A percentile compares a stretch with the other conserved stretches of the same genome.
phyloP scores from a whole-genome alignment of 2,329 filamentous ascomycete genomes.

The Xylaria sp. region DNA sequence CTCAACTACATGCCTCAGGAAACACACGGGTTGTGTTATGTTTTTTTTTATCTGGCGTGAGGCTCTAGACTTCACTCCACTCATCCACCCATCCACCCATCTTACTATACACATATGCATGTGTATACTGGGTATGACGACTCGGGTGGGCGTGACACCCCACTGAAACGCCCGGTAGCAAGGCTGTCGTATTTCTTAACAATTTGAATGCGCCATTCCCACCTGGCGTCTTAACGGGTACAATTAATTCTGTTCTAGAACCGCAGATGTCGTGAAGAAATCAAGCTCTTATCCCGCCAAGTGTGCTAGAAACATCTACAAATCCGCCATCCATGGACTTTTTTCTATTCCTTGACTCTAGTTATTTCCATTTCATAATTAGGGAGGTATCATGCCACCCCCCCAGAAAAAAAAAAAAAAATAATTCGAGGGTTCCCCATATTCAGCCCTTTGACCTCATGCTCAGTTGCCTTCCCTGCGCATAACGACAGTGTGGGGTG shows the following conservation, averaged over 20 bases:
- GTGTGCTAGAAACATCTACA: neutral
- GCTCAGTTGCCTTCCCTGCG: slow-evolving; percentile 10
- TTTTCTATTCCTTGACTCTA: neutral
- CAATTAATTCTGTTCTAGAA: slow-evolving; percentile 29
- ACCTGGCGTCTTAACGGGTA: neutral
- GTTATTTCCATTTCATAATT: neutral
- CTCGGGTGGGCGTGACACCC: slow-evolving; percentile 14
- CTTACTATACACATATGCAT: slow-evolving; percentile 26
- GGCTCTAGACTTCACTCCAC: slow-evolving; percentile 31
- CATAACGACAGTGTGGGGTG: slow-evolving; percentile 12
- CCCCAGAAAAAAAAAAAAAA: too few species aligned
- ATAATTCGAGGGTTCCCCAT: neutral
- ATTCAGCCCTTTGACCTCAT: slow-evolving; percentile 27
- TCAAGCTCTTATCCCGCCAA: slow-evolving; percentile 17
- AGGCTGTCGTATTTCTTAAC: slow-evolving; percentile 22
- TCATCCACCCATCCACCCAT: slow-evolving; percentile 12
- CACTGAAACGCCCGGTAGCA: slow-evolving; percentile 22
- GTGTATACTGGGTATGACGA: slow-evolving; percentile 24
- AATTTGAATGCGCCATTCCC: slow-evolving; percentile 11
- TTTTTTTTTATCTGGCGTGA: slow-evolving; percentile 27
- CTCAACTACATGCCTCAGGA: slow-evolving; percentile 15
- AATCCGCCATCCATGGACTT: neutral
- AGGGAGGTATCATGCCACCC: slow-evolving; percentile 3
- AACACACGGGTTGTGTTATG: neutral
- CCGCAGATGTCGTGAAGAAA: neutral